These are phyloP conservation scores for Linum usitatissimum DNA, from an alignment of 345 rosid species.

Conservation along the genomic window DNA sequence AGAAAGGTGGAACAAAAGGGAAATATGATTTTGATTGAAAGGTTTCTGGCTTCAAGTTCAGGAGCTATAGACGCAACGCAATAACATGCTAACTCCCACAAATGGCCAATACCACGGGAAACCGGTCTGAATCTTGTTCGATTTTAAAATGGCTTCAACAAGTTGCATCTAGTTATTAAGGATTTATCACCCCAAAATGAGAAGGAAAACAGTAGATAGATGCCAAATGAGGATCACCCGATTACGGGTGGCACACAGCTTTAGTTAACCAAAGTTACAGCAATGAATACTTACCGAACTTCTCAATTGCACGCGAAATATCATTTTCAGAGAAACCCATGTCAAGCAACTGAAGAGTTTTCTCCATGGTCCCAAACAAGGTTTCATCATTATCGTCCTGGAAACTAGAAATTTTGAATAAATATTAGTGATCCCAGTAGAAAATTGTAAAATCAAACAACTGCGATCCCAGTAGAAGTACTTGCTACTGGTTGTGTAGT, in stretches of 20 bases:
- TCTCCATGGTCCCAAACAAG: constrained; percentile 71
- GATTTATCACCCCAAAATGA: background rate
- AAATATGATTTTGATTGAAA: too few relatives aligned
- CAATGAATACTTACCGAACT: constrained; percentile 44
- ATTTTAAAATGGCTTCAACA: background rate
- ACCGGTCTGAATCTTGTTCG: background rate
- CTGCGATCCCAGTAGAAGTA: too few relatives aligned
- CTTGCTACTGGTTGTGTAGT: too few relatives aligned
- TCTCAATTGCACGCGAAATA: constrained; percentile 76
- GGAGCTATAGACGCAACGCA: background rate
- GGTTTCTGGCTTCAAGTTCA: background rate
- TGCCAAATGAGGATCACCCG: background rate
- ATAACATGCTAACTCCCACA: background rate
- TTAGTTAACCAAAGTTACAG: constrained; percentile 1
- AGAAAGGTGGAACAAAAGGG: background rate
- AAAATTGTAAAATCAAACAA: too few relatives aligned
- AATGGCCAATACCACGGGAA: background rate
- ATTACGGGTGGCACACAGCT: background rate
- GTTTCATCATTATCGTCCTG: constrained; percentile 50
- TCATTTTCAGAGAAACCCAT: constrained; percentile 90
- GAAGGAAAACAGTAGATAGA: background rate
- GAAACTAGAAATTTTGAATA: constrained; percentile 12
- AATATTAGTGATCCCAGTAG: constrained; percentile 8
- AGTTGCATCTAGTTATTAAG: background rate
- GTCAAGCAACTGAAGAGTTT: constrained; percentile 69